Percentiles rank a stretch among this genome's conserved stretches.
Evolutionary conservation across 2,329 filamentous ascomycete genomes (phyloP).

Genomic region (Trichoderma breve): DNA sequence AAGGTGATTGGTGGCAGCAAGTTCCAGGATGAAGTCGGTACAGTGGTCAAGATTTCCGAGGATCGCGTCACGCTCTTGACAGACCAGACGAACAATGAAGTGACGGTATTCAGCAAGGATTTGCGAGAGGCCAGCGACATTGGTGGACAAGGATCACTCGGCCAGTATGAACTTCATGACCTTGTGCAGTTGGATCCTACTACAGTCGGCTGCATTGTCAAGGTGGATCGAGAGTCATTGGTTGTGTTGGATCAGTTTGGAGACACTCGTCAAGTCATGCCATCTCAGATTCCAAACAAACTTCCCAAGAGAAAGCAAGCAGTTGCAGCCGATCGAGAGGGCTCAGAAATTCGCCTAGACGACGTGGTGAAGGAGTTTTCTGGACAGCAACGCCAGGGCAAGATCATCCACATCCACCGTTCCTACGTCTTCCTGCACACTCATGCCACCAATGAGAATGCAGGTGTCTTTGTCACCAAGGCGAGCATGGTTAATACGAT

Average conservation of each 20-base stretch:
- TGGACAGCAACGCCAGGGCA: constrained; percentile 80
- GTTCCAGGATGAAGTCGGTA: constrained; percentile 92
- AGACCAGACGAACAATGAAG: constrained; percentile 88
- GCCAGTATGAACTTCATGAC: constrained; percentile 88
- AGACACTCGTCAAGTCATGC: constrained; percentile 75
- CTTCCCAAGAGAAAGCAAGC: constrained; percentile 78
- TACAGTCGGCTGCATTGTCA: constrained; percentile 90
- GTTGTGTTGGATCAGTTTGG: constrained; percentile 89
- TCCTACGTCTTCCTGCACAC: constrained; percentile 91
- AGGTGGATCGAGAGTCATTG: constrained; percentile 90
- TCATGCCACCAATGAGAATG: constrained; percentile 79
- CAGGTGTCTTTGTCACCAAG: constrained; percentile 83
- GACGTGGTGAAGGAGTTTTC: constrained; percentile 90
- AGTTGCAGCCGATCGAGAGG: constrained; percentile 88
- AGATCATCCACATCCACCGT: constrained; percentile 90
- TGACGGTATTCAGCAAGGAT: constrained; percentile 98
- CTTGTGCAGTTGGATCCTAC: constrained; percentile 90
- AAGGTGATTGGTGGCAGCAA: constrained; percentile 96
- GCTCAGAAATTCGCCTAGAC: constrained; percentile 86
- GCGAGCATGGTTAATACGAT: constrained; percentile 84
- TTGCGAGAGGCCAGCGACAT: constrained; percentile 89
- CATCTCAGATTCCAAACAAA: constrained; percentile 88
- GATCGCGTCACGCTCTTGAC: constrained; percentile 91
- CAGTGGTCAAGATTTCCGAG: constrained; percentile 90
- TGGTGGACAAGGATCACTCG: constrained; percentile 78